Base-by-base conservation (phyloP, 129 eudicot genomes). In the Flaveria sonorensis region DNA sequence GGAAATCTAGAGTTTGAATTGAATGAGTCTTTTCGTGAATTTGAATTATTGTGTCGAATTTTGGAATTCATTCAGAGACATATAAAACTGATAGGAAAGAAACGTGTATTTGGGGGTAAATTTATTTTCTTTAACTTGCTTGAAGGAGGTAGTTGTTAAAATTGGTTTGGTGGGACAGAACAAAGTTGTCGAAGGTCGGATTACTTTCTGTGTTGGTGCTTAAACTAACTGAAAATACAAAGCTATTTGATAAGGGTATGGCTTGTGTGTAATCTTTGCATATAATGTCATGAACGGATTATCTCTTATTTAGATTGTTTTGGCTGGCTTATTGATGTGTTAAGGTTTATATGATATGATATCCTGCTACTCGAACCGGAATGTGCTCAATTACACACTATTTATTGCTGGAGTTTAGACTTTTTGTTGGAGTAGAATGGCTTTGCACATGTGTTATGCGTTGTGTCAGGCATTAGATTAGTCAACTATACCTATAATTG, bases 161-260 rank as follows among this genome's bases (percentile, higher is more conserved):
- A 13, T 59, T 57, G 43, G 60, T 74, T 62, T 75, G 32, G 36
- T 63, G 14, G 52, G 10, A 50, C 65, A 50, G 16, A 55, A 13
- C 14, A 7, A 18, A 16, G 48, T 6, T 63, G 50, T 63, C 11
- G 7, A 47, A 46, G 61, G 36, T 2, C 11, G 14, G 72, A 48
- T 62, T 48, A 48, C 32, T 46, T 48, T 46, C 30, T 47, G 13
- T 13, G 52, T 47, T 10, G 51, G 62, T 63, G 79, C n/a, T 75
- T 61, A 47, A 74, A 47, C 46, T 30, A 48, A 65, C 51, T 14
- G 52, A 65, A 64, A 64, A 50, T 18, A 39, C 24, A 12, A 73
- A 36, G 15, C 60, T 10, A 28, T 64, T 62, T 75, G 50, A 64
- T 63, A n/a, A 30, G 51, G 71, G 79, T 26, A 52, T 30, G 64